phyloP scores from a whole-genome alignment of 495 filamentous ascomycete genomes.

The Penicillium pulvis region DNA sequence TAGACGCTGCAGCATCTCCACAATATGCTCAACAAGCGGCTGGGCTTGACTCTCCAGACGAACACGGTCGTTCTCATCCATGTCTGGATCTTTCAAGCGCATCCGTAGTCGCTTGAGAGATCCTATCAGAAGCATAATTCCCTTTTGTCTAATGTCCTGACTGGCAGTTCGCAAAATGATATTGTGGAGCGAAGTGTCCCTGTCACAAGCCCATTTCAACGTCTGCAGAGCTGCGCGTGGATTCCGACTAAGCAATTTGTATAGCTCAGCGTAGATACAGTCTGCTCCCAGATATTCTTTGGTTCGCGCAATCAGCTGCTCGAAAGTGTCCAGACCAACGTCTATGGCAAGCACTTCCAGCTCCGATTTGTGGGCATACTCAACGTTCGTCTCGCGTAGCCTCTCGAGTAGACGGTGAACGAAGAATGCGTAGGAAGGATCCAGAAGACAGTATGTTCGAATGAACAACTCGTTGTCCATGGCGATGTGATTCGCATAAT shows the following conservation, averaged over 20 bases:
- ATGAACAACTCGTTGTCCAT: slow-evolving; percentile 73
- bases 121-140: slow-evolving; percentile 55
- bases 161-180: slow-evolving; percentile 68
- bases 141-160: slow-evolving; percentile 58
- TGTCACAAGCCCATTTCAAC: slow-evolving; percentile 63
- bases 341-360: slow-evolving; percentile 63
- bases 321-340: slow-evolving; percentile 73
- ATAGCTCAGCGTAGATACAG: slow-evolving; percentile 54
- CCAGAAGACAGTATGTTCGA: slow-evolving; percentile 78
- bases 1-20: slow-evolving; percentile 51
- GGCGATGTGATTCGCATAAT: slow-evolving; percentile 62
- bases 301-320: slow-evolving; percentile 73
- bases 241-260: slow-evolving; percentile 48
- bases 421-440: slow-evolving; percentile 70
- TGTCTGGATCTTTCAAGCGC: slow-evolving; percentile 42
- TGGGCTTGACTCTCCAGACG: slow-evolving; percentile 35
- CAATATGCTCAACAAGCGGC: slow-evolving; percentile 55
- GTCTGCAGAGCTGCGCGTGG: slow-evolving; percentile 40
- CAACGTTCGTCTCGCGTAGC: slow-evolving; percentile 40
- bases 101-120: slow-evolving; percentile 51
- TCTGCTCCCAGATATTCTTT: slow-evolving; percentile 70
- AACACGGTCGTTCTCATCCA: slow-evolving; percentile 31
- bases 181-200: slow-evolving; percentile 60
- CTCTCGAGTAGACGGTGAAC: slow-evolving; percentile 58
- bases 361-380: slow-evolving; percentile 51